Conservation (phyloP, 1,284 basidiomycete species). For the Microbotryomycetes sp. region DNA sequence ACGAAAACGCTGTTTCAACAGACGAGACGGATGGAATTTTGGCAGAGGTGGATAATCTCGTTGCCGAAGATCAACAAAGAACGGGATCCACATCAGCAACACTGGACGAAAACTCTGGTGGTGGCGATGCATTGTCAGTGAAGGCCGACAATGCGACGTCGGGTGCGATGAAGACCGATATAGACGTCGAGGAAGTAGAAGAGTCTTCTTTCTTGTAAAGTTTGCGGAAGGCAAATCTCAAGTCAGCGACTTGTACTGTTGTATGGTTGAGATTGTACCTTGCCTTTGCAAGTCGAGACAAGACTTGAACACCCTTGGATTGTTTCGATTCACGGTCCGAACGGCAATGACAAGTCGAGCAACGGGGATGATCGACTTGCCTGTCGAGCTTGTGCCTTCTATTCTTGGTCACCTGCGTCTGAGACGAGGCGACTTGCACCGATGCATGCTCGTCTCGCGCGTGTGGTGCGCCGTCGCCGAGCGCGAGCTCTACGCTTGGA, state of each 20-base stretch:
- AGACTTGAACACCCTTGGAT: too few species aligned
- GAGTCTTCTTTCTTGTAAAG: not conserved
- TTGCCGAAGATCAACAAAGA: not conserved
- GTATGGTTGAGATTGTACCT: too few species aligned
- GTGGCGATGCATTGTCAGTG: not conserved
- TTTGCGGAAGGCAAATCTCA: too few species aligned
- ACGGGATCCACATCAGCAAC: not conserved
- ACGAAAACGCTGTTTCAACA: not conserved
- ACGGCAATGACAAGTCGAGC: too few species aligned
- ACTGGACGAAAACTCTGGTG: too few species aligned
- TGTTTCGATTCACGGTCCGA: too few species aligned
- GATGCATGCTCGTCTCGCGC: conserved; percentile 10
- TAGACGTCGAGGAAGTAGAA: not conserved
- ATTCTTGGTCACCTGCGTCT: conserved; percentile 12
- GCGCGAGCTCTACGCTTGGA: conserved; percentile 3
- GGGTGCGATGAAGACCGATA: not conserved
- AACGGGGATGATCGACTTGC: conserved; percentile 11
- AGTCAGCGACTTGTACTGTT: too few species aligned
- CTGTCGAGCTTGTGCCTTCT: conserved; percentile 19
- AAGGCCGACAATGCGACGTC: not conserved
- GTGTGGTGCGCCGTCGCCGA: conserved; percentile 6
- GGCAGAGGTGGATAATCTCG: not conserved
- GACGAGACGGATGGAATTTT: not conserved
- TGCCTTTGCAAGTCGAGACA: too few species aligned
- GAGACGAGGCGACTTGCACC: conserved; percentile 11